Base-by-base conservation (phyloP, 2,329 filamentous ascomycete species). In the Fusarium robinianum region DNA sequence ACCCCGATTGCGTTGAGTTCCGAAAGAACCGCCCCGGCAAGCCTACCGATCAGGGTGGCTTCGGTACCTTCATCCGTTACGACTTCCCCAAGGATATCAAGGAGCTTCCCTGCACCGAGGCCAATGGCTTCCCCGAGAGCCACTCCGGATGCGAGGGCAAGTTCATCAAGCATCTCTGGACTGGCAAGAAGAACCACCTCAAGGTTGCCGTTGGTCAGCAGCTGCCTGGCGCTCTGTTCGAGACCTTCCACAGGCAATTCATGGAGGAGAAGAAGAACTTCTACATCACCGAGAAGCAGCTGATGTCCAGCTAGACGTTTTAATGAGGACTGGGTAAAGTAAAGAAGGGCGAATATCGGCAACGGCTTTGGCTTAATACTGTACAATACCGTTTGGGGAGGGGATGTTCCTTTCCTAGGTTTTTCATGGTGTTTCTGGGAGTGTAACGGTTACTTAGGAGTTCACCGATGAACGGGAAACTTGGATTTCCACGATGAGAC, bases 151-250 rank as follows among this genome's bases (percentile, higher is more conserved):
- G 72, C 43, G 51, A 66, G 8, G 72, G 72, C 23, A 63, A 61
- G 26, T 70, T 74, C 41, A 67, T 74, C 46, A 67, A 70, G 49
- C 72, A 74, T 51, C 53, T 73, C 46, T 74, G 72, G 72, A 71
- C 66, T 1, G 65, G 67, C 50, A 74, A 74, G 59, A 49, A 63
- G 33, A 55, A 62, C 30, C 61, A 66, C 49, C 68, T 72, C 53
- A 72, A 71, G 61, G 52, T 66, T 6, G 66, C 67, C 37, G 66
- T 72, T 5, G 66, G 63, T 15, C 53, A 67, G 23, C 68, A 71
- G 37, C 50, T 71, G 18, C 69, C 69, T 4, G 69, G 69, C 6
- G 59, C 58, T 5, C 62, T 63, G 19, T 54, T 71, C 10, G 60
- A 64, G 31, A 55, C 66, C 8, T 68, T 71, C 46, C 69, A 72